These are phyloP conservation scores for Wickerhamomyces pijperi DNA, from an alignment of 805 yeast genomes.

Conservation along the genomic window DNA sequence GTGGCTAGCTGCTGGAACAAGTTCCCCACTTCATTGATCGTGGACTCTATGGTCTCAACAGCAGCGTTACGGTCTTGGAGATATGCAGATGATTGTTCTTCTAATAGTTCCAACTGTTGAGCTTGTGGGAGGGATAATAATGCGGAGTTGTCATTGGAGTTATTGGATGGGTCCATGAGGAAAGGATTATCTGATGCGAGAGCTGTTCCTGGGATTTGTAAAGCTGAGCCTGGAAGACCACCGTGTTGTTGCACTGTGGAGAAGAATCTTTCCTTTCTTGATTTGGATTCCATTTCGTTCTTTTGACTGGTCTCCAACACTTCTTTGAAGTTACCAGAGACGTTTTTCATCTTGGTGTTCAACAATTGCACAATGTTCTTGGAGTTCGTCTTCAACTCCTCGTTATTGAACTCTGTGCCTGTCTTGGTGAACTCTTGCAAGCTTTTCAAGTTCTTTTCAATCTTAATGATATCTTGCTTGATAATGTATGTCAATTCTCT, in stretches of 20 bases:
- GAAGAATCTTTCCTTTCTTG: constrained; percentile 76
- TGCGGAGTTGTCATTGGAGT: constrained; percentile 14
- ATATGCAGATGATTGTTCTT: constrained; percentile 70
- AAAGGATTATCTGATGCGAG: constrained; percentile 25
- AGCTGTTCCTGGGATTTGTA: constrained; percentile 8
- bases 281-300: constrained; percentile 68
- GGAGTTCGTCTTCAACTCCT: constrained; percentile 57
- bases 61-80: constrained; percentile 79
- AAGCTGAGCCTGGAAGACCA: constrained; percentile 10
- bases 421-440: constrained; percentile 42
- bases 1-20: constrained; percentile 90
- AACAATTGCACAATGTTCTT: constrained; percentile 79
- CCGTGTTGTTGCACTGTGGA: constrained; percentile 24
- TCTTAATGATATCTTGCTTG: constrained; percentile 75
- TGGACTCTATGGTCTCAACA: constrained; percentile 92
- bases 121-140: constrained; percentile 75
- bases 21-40: constrained; percentile 93
- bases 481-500: constrained; percentile 74
- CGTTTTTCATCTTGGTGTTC: constrained; percentile 83
- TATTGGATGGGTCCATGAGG: constrained; percentile 17
- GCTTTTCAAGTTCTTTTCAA: constrained; percentile 59
- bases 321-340: constrained; percentile 81
- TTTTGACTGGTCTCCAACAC: constrained; percentile 85
- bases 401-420: constrained; percentile 27
- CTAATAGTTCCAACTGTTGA: constrained; percentile 69